A percentile compares a stretch with the other conserved stretches of the same genome.
These are phyloP conservation scores for Kazachstania bromeliacearum DNA, from an alignment of 805 yeast species.

Conservation along the genomic window DNA sequence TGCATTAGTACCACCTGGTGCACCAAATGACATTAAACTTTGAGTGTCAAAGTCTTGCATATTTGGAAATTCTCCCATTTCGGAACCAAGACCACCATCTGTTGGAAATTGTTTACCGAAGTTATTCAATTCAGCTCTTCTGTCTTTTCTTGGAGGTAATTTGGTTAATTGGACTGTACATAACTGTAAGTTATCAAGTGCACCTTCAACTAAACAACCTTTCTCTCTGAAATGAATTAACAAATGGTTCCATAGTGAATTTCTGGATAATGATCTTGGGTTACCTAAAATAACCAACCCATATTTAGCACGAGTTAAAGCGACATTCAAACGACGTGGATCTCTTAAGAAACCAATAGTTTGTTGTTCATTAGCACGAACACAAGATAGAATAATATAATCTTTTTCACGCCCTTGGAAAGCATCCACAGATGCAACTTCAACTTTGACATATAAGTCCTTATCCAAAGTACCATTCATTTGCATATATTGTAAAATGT, in stretches of 20 bases:
- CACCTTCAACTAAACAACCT: conserved; percentile 87
- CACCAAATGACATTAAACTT: conserved; percentile 28
- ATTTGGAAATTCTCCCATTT: conserved; percentile 12
- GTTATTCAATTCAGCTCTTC: conserved; percentile 9
- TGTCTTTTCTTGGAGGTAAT: conserved; percentile 16
- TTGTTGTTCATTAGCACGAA: conserved; percentile 69
- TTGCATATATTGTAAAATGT: conserved; percentile 67
- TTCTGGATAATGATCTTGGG: conserved; percentile 63
- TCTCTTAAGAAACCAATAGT: conserved; percentile 78
- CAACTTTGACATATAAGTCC: conserved; percentile 60
- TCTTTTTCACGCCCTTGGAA: conserved; percentile 98
- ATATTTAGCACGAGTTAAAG: conserved; percentile 77
- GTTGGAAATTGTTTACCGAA: conserved; percentile 10
- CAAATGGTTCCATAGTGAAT: conserved; percentile 69
- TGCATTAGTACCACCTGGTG: conserved; percentile 9
- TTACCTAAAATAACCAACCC: conserved; percentile 79
- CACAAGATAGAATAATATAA: conserved; percentile 88
- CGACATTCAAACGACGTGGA: conserved; percentile 81
- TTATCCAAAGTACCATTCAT: conserved; percentile 59
- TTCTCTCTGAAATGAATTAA: conserved; percentile 70
- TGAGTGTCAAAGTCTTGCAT: conserved; percentile 26
- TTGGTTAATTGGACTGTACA: conserved; percentile 49
- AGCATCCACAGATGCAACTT: conserved; percentile 94
- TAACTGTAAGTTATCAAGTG: conserved; percentile 66
- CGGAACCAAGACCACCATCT: conserved; percentile 6